phyloP scores from a whole-genome alignment of 129 eudicot genomes.

The Artemisia argyi region DNA sequence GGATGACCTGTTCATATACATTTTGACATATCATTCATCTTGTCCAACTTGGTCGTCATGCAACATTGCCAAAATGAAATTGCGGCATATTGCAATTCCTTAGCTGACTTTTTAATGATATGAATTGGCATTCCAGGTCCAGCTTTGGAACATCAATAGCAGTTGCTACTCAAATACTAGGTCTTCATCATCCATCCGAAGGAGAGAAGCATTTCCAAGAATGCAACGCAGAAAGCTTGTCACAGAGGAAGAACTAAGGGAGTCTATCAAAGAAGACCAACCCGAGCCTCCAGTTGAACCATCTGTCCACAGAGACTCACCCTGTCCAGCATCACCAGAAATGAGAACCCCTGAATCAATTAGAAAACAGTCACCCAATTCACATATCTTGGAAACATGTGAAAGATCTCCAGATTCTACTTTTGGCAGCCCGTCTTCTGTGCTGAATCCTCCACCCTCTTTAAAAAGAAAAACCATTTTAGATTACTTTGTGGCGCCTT shows the following conservation, averaged over 20 bases:
- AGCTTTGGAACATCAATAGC: conserved; percentile 69
- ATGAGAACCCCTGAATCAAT: conserved; percentile 61
- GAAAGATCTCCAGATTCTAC: no score
- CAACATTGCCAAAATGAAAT: background rate
- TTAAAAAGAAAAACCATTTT: no score
- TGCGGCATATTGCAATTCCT: background rate
- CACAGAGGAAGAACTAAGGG: conserved; percentile 27
- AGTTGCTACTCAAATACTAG: conserved; percentile 64
- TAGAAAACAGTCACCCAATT: conserved; percentile 25
- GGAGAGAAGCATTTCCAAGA: conserved; percentile 56
- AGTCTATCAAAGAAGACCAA: conserved; percentile 17
- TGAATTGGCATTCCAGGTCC: conserved; percentile 49
- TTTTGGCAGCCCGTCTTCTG: no score
- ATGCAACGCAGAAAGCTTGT: conserved; percentile 49
- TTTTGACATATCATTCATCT: no score
- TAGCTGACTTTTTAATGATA: background rate
- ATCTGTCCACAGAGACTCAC: conserved; percentile 17
- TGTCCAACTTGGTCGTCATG: background rate
- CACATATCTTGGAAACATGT: conserved; percentile 21
- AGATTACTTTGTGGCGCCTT: no score
- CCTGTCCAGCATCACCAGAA: conserved; percentile 33
- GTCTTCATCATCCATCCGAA: conserved; percentile 65
- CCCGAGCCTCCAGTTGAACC: conserved; percentile 14
- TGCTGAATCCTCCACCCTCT: no score
- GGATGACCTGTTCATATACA: no score